Evolutionary conservation across 192 early-diverging fungal genomes (phyloP), one percentile per base, ranked within the genome.

Genomic region (Coemansia interrupta): DNA sequence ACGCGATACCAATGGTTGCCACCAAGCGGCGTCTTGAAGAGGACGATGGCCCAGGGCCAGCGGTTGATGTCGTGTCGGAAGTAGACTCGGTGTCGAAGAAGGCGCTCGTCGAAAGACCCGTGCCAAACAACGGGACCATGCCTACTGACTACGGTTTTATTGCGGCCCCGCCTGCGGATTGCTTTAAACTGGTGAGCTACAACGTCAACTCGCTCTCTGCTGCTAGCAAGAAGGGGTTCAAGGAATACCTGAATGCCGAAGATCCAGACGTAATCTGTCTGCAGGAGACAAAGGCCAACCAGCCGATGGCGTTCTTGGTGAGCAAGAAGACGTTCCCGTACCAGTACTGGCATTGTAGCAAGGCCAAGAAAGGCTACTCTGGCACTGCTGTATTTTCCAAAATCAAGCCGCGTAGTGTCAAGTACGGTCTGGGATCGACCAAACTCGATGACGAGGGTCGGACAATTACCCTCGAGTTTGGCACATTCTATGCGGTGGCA

Each of bases 251-350:
- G 26, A 74, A 64, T n/a, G 86, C 86, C 0, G 89, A 93, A 68
- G 73, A 91, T 49, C 84, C 93, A 0, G 92, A 93, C 58, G 81
- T 95, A 22, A 52, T 94, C 1, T 90, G 86, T 59, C 32, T 95
- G 38, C 91, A 94, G 66, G 93, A 94, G 63, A 92, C 89, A 44
- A 95, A 93, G 71, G 76, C 89, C 13, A 89, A 90, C 64, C 75
- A 85, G 61, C 79, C 88, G 11, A 74, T 81, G 49, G 57, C 81
- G 15, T 81, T 85, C 32, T 57, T 83, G 17, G 64, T 90, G 18
- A 80, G 83, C 60, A 73, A 81, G 50, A 80, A 82, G 58, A 67
- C 66, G 41, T 92, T 88, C 61, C 88, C 85, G 46, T 83, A 85
- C 78, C 80, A 84, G 61, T 86, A 85, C 36, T 92, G 90, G 87